These are phyloP conservation scores for Trichocomaceae sp. DNA, from an alignment of 2,329 filamentous ascomycete genomes.

Conservation along the genomic window DNA sequence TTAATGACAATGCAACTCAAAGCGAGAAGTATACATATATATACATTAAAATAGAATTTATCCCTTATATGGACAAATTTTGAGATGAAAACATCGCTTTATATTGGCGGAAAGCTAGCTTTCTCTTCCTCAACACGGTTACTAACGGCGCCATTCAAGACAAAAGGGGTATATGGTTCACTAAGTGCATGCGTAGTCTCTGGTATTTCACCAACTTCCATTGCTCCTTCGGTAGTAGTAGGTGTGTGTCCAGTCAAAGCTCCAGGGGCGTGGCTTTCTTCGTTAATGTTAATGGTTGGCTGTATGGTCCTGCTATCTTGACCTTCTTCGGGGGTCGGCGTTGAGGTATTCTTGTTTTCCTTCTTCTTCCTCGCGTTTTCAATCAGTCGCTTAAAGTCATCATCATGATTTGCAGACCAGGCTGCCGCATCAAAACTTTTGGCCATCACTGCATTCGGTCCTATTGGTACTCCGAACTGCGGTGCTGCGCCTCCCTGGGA, in stretches of 20 bases:
- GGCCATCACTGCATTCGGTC: slow-evolving; percentile 56
- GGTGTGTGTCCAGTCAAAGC: neutral
- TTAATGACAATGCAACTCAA: neutral
- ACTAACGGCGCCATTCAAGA: neutral
- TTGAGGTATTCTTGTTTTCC: slow-evolving; percentile 18
- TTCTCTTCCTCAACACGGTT: neutral
- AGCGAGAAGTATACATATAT: neutral
- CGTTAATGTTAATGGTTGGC: neutral
- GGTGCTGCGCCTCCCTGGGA: slow-evolving; percentile 62
- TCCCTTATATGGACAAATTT: neutral
- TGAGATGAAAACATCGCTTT: neutral
- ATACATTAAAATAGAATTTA: neutral
- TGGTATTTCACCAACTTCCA: neutral
- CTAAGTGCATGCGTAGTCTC: neutral
- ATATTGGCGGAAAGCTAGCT: neutral
- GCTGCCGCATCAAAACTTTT: slow-evolving; percentile 80
- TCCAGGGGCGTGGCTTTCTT: neutral
- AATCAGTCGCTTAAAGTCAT: slow-evolving; percentile 73
- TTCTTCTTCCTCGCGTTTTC: slow-evolving; percentile 59
- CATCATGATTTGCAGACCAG: slow-evolving; percentile 67
- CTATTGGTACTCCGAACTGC: slow-evolving; percentile 17
- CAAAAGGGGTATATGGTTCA: neutral
- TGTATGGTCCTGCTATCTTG: neutral
- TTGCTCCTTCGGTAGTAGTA: neutral
- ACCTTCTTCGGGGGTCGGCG: neutral